These are phyloP conservation scores for Diplodia mutila DNA, from an alignment of 2,329 filamentous ascomycete genomes.

Conservation along the genomic window DNA sequence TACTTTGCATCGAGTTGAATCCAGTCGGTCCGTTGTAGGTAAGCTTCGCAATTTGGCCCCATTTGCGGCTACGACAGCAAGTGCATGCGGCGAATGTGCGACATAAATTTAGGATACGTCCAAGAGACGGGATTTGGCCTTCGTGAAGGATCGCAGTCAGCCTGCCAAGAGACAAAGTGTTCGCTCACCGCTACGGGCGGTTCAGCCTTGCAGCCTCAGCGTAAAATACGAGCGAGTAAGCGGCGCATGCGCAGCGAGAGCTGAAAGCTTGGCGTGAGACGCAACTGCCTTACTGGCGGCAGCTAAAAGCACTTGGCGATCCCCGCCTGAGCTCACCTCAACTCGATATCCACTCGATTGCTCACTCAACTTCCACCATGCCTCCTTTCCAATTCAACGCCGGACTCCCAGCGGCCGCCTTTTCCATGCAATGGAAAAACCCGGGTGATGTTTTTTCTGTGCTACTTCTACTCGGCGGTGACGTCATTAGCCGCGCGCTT, in stretches of 20 bases:
- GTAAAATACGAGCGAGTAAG: neutral
- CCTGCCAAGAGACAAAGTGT: neutral
- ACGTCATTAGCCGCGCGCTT: conserved; percentile 41
- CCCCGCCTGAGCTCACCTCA: neutral
- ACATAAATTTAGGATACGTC: too few species aligned
- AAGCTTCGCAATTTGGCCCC: too few species aligned
- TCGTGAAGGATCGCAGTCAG: neutral
- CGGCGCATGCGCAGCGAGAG: neutral
- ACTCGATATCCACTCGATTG: too few species aligned
- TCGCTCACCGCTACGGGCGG: neutral
- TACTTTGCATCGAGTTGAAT: too few species aligned
- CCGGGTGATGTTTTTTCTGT: conserved; percentile 39
- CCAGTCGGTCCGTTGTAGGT: too few species aligned
- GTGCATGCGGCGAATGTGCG: too few species aligned
- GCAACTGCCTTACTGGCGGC: neutral
- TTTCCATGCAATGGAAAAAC: conserved; percentile 25
- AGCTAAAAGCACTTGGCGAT: neutral
- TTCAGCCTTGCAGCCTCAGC: neutral
- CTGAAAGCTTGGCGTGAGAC: neutral
- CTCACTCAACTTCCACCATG: neutral
- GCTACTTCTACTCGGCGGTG: conserved; percentile 44
- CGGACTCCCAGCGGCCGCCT: neutral
- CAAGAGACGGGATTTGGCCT: too few species aligned
- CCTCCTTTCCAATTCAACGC: neutral
- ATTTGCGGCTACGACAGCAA: too few species aligned